Conservation (phyloP, 1,284 basidiomycete genomes). For the Malassezia furfur region DNA sequence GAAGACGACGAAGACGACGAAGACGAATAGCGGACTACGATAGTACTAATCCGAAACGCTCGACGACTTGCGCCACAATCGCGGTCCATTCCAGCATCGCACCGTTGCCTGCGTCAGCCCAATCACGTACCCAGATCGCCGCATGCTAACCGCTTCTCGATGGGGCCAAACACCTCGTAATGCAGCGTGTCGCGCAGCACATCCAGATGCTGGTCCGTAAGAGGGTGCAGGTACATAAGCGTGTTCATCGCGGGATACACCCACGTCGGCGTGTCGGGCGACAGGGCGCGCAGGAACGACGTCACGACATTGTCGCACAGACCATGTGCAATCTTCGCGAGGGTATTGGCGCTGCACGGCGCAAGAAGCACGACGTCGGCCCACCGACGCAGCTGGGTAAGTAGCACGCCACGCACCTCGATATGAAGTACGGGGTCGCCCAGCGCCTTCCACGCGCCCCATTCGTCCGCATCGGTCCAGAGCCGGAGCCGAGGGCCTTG, state of each 20-base stretch:
- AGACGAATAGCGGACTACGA: background rate
- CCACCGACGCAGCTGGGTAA: conserved; percentile 66
- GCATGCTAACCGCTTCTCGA: conserved; percentile 77
- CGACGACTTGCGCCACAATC: conserved; percentile 25
- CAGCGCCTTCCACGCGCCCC: conserved; percentile 62
- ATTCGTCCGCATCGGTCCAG: conserved; percentile 87
- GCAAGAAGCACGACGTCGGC: conserved; percentile 87
- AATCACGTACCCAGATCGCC: conserved; percentile 66
- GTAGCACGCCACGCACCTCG: conserved; percentile 50
- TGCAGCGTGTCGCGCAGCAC: conserved; percentile 59
- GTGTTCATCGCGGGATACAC: conserved; percentile 98
- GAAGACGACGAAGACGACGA: conserved; percentile 33
- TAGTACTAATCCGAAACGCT: conserved; percentile 5
- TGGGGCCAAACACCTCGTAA: conserved; percentile 74
- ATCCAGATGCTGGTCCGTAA: conserved; percentile 71
- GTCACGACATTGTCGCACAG: conserved; percentile 88
- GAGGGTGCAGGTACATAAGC: conserved; percentile 88
- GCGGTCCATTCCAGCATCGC: conserved; percentile 42
- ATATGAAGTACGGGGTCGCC: conserved; percentile 93
- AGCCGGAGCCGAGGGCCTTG: conserved; percentile 53
- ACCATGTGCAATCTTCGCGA: conserved; percentile 81
- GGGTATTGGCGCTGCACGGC: conserved; percentile 87
- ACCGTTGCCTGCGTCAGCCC: conserved; percentile 18
- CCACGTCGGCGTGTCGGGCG: conserved; percentile 69
- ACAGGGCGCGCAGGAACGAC: conserved; percentile 74